Evolutionary conservation across 2,329 filamentous ascomycete genomes (phyloP).

Genomic region (Daldinia sp.): DNA sequence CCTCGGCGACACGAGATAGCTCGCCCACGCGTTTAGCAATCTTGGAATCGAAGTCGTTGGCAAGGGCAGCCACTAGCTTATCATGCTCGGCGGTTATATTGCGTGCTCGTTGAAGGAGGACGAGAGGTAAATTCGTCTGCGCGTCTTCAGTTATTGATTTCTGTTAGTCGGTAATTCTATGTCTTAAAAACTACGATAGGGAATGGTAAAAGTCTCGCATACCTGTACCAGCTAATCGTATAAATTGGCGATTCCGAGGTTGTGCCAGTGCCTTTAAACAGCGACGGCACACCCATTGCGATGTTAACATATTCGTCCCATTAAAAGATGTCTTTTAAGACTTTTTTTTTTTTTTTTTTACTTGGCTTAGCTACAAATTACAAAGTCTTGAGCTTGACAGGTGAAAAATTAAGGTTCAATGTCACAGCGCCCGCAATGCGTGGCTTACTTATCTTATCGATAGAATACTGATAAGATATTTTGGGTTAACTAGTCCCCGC

Average conservation of each 20-base stretch:
- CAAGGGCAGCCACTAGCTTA: constrained; percentile 60
- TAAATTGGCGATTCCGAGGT: constrained; percentile 43
- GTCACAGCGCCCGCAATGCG: neutral
- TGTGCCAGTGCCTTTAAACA: constrained; percentile 53
- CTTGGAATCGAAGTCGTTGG: constrained; percentile 63
- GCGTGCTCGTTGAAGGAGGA: constrained; percentile 67
- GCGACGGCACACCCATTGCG: constrained; percentile 62
- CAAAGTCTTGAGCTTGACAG: neutral
- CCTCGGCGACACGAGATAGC: constrained; percentile 63
- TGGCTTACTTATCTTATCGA: neutral
- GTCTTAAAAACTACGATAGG: no score
- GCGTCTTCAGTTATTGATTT: constrained; percentile 39
- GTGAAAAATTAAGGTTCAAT: neutral
- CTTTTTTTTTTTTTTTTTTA: no score
- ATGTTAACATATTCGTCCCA: constrained; percentile 45
- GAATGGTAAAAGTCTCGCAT: no score
- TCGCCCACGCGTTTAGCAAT: constrained; percentile 69
- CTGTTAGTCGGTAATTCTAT: constrained; percentile 23
- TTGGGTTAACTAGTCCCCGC: no score
- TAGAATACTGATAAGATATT: neutral
- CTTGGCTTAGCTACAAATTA: neutral
- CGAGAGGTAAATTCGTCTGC: constrained; percentile 54
- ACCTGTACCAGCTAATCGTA: constrained; percentile 58
- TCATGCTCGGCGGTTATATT: constrained; percentile 66
- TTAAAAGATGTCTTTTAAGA: constrained; percentile 7